Conservation (phyloP, 2,329 filamentous ascomycete genomes). For the Biscogniauxia mediterranea region DNA sequence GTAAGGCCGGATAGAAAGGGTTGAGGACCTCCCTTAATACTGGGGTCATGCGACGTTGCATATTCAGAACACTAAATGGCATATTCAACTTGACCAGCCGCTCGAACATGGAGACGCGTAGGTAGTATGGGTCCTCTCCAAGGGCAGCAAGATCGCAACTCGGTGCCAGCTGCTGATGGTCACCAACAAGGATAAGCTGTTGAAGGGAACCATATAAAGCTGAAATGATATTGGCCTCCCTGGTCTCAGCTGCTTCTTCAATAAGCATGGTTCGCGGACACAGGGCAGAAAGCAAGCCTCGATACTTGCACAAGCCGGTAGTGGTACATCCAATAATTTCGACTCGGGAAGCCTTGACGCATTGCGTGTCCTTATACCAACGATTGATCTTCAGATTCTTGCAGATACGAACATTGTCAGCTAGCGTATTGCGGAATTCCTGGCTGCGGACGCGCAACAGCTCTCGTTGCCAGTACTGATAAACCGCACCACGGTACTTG, state of each 20-base stretch:
- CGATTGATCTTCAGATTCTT: slow-evolving; percentile 53
- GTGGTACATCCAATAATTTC: slow-evolving; percentile 68
- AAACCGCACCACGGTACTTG: slow-evolving; percentile 60
- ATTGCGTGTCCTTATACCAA: slow-evolving; percentile 55
- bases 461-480: slow-evolving; percentile 59
- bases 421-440: slow-evolving; percentile 49
- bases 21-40: slow-evolving; percentile 44
- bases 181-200: slow-evolving; percentile 63
- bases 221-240: slow-evolving; percentile 59
- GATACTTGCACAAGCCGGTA: slow-evolving; percentile 79
- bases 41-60: slow-evolving; percentile 62
- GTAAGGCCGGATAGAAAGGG: slow-evolving; percentile 45
- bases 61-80: slow-evolving; percentile 61
- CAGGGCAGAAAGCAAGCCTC: slow-evolving; percentile 64
- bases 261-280: slow-evolving; percentile 69
- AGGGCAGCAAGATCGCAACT: slow-evolving; percentile 63
- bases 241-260: slow-evolving; percentile 77
- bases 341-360: slow-evolving; percentile 37
- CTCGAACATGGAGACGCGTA: slow-evolving; percentile 78
- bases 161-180: slow-evolving; percentile 76
- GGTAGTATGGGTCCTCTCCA: slow-evolving; percentile 57
- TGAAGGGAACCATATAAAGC: slow-evolving; percentile 51
- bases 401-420: slow-evolving; percentile 48
- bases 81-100: slow-evolving; percentile 66
- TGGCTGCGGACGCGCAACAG: slow-evolving; percentile 47